Evolutionary conservation across 306 rosid species (phyloP), one percentile per base, ranked within the genome.

Genomic region (Vigna angularis): DNA sequence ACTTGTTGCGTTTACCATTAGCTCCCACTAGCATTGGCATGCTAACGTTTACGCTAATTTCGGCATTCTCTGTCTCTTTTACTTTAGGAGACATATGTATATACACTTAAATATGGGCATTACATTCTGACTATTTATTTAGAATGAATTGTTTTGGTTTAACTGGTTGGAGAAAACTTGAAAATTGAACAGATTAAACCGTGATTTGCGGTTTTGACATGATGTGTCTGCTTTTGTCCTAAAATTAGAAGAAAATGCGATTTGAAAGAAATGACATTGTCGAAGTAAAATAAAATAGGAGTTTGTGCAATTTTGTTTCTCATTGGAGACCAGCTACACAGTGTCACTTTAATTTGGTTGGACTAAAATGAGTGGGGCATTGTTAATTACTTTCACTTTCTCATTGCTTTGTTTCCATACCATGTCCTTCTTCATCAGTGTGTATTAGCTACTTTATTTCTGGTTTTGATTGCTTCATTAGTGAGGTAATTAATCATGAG

Each of bases 321-420:
- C 28, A 70, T 38, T 70, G 81, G 68, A 82, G 17, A 57, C 59
- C 32, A 75, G 32, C 63, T 34, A 48, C 20, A 59, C 75, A 75
- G 76, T 48, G 22, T 9, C 13, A 9, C 80, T 56, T 81, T 74
- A 68, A 38, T 58, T 67, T 67, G 50, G 26, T 4, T 44, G 47
- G 14, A 42, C 9, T 12, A 47, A 15, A 9, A 9, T 9, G 47
- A 11, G 42, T 24, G 40, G 42, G 18, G 50, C 20, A 63, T 61
- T 49, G 48, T 74, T 18, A 26, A 47, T 61, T 3, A n/a, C 26
- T 52, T 62, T 26, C 62, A 66, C 53, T 55, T 57, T 69, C 76
- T 45, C 3, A 32, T 79, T 71, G 50, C 38, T 71, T 66, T 51
- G 58, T 77, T 66, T 16, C 20, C 32, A 9, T 34, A 40, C 22